Base-by-base conservation (phyloP, 441 rosid genomes). In the Erodium texanum region DNA sequence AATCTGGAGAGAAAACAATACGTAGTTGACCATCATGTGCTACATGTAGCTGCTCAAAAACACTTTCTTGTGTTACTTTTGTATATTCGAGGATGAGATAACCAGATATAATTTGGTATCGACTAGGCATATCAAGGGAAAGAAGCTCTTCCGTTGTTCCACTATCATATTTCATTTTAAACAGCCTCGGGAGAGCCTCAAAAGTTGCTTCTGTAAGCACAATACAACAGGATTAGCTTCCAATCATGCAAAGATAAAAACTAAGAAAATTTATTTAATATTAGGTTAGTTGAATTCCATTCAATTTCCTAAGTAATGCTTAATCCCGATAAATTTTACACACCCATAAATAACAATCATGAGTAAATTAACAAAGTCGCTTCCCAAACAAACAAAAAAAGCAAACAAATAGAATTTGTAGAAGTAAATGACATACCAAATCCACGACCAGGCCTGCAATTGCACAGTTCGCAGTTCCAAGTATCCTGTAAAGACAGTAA, bases 391-490 rank as follows among this genome's bases (percentile, higher is more conserved):
- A 19, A 50, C 7, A 29, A 16, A 24, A 15, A 1, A 34, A 70
- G 24, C 27, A 41, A 19, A 50, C 19, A 27, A 27, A 1, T 24
- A 14, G 48, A 48, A 64, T 19, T 32, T 50, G 20, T 52, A 68
- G 63, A 59, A 32, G 50, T 66, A 22, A 65, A 23, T 69, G 23
- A 62, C 81, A 29, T 81, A 82, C 85, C 85, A 67, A 82, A 82
- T 62, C 85, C 82, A 77, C 79, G 81, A 38, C 82, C 85, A 59
- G 85, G 85, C 68, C 73, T 82, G 71, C 74, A 62, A 41, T 75
- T 79, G 76, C 85, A 82, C 52, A 79, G 79, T 61, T 79, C 81
- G 67, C 85, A 82, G 68, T 82, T 82, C 85, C 85, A 82, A 15
- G 65, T 36, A 75, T 82, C 85, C 82, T 82, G 82, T 65, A 70